These are phyloP conservation scores for Angomonas deanei DNA, from an alignment of 208 protist species.

Conservation along the genomic window DNA sequence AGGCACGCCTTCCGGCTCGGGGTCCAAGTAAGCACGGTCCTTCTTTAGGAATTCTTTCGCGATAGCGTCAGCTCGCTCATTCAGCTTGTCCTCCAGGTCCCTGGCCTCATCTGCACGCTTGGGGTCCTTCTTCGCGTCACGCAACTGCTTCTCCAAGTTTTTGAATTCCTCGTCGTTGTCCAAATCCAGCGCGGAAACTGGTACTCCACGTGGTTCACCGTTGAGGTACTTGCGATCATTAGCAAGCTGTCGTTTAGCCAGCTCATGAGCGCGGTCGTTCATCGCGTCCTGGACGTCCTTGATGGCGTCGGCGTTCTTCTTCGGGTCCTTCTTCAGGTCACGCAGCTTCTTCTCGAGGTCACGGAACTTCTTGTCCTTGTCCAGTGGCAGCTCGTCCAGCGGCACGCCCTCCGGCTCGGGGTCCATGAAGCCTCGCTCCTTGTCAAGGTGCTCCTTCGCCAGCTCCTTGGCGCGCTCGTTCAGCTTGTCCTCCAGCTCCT, in stretches of 20 bases:
- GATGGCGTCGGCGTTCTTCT: conserved; percentile 32
- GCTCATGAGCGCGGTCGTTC: conserved; percentile 40
- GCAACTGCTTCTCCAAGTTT: conserved; percentile 37
- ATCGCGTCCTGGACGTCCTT: conserved; percentile 47
- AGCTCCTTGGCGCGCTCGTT: conserved; percentile 54
- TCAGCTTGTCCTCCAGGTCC: conserved; percentile 51
- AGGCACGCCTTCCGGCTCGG: conserved; percentile 61
- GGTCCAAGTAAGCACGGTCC: conserved; percentile 73
- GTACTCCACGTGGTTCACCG: conserved; percentile 65
- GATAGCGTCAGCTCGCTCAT: conserved; percentile 48
- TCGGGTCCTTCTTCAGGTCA: conserved; percentile 38
- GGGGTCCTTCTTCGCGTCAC: conserved; percentile 45
- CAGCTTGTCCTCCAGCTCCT: conserved; percentile 50
- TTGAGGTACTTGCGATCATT: conserved; percentile 61
- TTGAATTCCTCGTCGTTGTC: conserved; percentile 54
- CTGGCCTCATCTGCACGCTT: conserved; percentile 16
- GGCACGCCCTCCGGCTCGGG: conserved; percentile 49
- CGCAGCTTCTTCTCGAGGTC: conserved; percentile 46
- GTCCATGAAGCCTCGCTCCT: conserved; percentile 52
- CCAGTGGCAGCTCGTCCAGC: conserved; percentile 42
- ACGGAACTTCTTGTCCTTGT: conserved; percentile 51
- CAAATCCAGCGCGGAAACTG: conserved; percentile 48
- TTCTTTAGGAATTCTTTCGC: conserved; percentile 56
- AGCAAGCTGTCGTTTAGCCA: conserved; percentile 40
- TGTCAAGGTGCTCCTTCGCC: conserved; percentile 40